Percentiles rank a stretch among this genome's conserved stretches.
Evolutionary conservation across 306 rosid genomes (phyloP).

Genomic region (Fragaria ananassa): DNA sequence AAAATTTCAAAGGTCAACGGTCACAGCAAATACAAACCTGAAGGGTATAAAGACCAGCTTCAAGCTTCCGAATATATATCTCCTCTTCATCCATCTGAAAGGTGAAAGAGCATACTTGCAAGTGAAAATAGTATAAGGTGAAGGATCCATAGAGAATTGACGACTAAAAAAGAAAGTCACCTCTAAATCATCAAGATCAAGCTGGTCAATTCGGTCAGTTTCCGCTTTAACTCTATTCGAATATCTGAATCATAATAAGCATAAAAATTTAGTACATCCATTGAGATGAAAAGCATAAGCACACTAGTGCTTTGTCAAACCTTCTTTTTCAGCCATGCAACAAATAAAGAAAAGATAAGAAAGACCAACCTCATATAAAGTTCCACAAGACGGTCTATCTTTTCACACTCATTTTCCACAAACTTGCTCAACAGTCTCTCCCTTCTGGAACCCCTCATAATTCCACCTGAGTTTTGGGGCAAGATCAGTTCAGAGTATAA

Average conservation of each 20-base stretch:
- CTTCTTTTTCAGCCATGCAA: background rate
- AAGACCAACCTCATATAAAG: constrained; percentile 69
- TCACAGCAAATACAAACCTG: constrained; percentile 50
- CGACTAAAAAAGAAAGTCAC: constrained; percentile 32
- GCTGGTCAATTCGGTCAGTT: constrained; percentile 59
- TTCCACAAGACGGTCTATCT: constrained; percentile 95
- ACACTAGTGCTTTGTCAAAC: background rate
- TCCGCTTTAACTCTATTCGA: constrained; percentile 80
- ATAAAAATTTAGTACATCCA: background rate
- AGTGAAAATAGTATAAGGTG: background rate
- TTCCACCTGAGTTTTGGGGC: constrained; percentile 65
- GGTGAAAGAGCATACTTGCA: constrained; percentile 14
- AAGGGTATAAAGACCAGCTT: constrained; percentile 94
- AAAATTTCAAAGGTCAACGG: background rate
- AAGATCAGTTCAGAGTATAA: constrained; percentile 23
- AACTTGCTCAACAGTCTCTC: constrained; percentile 88
- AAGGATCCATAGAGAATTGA: constrained; percentile 10
- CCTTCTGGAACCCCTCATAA: constrained; percentile 89
- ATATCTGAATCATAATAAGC: constrained; percentile 45
- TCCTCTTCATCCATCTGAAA: constrained; percentile 91
- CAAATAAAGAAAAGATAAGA: constrained; percentile 21
- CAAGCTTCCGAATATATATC: constrained; percentile 84
- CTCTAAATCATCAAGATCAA: constrained; percentile 87
- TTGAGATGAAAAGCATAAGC: background rate
- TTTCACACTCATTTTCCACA: constrained; percentile 90